Conservation (phyloP, 352 stramenopile genomes). For the Globisporangium acanthophoron region DNA sequence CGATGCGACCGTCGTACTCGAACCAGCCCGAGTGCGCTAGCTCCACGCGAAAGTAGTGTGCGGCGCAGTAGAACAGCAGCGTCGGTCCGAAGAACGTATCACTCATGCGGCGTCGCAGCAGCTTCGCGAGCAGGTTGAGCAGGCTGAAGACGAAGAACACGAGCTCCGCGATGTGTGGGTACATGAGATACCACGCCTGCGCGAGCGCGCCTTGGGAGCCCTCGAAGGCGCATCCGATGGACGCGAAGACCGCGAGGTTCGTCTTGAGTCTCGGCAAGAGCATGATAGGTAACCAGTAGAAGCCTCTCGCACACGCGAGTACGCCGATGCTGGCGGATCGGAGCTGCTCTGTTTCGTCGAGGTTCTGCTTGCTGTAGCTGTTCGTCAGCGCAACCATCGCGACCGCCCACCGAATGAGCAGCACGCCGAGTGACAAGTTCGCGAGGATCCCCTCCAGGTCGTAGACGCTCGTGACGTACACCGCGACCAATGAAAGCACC, state of each 20-base stretch:
- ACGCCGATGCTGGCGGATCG: constrained; percentile 13
- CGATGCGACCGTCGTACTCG: constrained; percentile 23
- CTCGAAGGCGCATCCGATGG: constrained; percentile 23
- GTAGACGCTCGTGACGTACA: constrained; percentile 26
- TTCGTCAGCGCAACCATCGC: constrained; percentile 8
- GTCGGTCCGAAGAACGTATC: constrained; percentile 34
- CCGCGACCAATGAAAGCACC: constrained; percentile 8
- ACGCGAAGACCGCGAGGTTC: constrained; percentile 17
- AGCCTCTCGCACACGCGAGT: constrained; percentile 10
- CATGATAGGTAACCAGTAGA: constrained; percentile 13
- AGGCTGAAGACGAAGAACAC: constrained; percentile 37
- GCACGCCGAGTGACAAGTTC: constrained; percentile 20
- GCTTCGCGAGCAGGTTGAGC: constrained; percentile 37
- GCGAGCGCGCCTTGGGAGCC: constrained; percentile 34
- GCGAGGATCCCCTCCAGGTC: constrained; percentile 29
- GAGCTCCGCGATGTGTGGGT: constrained; percentile 31
- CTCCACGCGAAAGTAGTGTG: constrained; percentile 25
- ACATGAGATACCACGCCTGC: constrained; percentile 46
- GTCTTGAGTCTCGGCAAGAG: constrained; percentile 19
- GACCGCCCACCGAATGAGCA: constrained; percentile 31
- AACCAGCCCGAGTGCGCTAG: constrained; percentile 13
- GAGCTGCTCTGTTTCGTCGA: neutral
- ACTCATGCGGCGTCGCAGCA: constrained; percentile 24
- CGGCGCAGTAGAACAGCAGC: constrained; percentile 25
- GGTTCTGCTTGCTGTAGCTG: neutral